These are phyloP conservation scores for Pseudogymnoascus sp. DNA, from an alignment of 2,329 filamentous ascomycete genomes.

Conservation along the genomic window DNA sequence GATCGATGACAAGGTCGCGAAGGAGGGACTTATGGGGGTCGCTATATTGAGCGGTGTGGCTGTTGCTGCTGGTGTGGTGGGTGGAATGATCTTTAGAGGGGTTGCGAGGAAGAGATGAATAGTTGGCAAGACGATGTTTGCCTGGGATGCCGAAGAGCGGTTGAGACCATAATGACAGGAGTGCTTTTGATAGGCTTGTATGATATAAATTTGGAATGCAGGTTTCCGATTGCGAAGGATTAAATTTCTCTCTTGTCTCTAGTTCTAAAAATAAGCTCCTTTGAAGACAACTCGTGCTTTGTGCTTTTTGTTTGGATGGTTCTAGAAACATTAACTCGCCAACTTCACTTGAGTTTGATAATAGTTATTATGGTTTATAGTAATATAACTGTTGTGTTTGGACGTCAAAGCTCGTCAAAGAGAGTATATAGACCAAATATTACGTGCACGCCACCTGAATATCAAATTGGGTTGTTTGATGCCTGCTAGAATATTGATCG, in stretches of 20 bases:
- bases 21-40: conserved; percentile 86
- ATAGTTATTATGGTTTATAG: background rate
- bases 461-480: background rate
- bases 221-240: background rate
- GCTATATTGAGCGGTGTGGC: conserved; percentile 91
- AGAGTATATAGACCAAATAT: background rate
- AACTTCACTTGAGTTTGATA: background rate
- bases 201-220: background rate
- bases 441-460: background rate
- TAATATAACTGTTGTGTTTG: background rate
- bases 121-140: background rate
- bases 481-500: background rate
- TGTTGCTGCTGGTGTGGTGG: conserved; percentile 86
- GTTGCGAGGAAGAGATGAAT: conserved; percentile 45
- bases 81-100: conserved; percentile 75
- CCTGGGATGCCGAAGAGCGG: background rate
- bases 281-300: background rate
- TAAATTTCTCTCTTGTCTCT: background rate
- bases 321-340: background rate
- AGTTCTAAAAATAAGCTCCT: background rate
- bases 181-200: conserved; percentile 1
- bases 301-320: background rate
- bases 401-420: too few species aligned
- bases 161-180: background rate
- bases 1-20: conserved; percentile 94